Percentiles rank a stretch among this genome's conserved stretches.
phyloP scores from a whole-genome alignment of 2,329 filamentous ascomycete species.

The Tolypocladium tundrense region DNA sequence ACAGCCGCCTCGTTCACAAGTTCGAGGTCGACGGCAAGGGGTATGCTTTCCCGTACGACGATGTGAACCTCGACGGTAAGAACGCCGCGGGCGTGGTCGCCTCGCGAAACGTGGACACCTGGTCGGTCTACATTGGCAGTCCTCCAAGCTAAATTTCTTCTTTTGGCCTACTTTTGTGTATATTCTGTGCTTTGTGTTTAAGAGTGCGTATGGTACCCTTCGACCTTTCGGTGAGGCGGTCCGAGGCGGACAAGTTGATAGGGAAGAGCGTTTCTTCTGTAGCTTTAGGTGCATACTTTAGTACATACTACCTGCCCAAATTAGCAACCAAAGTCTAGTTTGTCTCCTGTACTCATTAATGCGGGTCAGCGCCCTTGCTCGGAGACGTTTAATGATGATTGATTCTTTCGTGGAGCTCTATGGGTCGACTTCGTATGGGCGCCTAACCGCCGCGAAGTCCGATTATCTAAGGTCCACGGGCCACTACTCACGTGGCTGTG shows the following conservation, averaged over 20 bases:
- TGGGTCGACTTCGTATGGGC: neutral
- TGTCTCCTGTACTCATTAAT: neutral
- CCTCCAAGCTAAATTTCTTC: conserved; percentile 2
- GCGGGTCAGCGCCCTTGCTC: neutral
- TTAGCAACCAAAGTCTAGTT: too few species aligned
- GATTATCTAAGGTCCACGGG: too few species aligned
- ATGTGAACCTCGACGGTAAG: conserved; percentile 48
- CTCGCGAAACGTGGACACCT: conserved; percentile 10
- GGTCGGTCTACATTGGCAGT: conserved; percentile 19
- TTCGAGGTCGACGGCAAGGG: conserved; percentile 49
- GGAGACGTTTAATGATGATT: too few species aligned
- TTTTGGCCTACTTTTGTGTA: too few species aligned
- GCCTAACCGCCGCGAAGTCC: neutral
- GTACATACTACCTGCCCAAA: too few species aligned
- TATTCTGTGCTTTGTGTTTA: too few species aligned
- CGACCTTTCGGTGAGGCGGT: too few species aligned
- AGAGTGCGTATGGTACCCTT: too few species aligned
- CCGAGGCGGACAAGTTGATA: too few species aligned
- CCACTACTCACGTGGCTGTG: neutral
- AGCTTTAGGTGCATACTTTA: too few species aligned
- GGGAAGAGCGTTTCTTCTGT: too few species aligned
- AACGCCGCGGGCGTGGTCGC: conserved; percentile 34
- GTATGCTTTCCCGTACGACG: conserved; percentile 60
- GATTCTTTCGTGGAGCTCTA: too few species aligned
- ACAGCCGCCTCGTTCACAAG: conserved; percentile 49